A percentile compares a stretch with the other conserved stretches of the same genome.
These are phyloP conservation scores for Petunia hybrid DNA, from an alignment of 305 asterid genomes.

Conservation along the genomic window DNA sequence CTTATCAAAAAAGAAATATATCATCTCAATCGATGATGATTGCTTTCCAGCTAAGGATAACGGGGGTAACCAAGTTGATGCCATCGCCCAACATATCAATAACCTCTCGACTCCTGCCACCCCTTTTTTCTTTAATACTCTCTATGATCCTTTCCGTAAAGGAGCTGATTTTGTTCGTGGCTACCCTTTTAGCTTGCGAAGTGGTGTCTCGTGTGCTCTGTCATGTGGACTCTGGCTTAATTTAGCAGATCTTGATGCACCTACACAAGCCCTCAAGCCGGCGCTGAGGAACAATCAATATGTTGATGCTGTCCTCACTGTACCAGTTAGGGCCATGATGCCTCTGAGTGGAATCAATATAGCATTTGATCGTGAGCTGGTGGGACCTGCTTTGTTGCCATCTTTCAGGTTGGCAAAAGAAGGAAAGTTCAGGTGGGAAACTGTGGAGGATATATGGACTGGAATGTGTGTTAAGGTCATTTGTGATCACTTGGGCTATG, in stretches of 20 bases:
- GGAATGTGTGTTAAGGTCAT: conserved; percentile 90
- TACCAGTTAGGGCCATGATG: conserved; percentile 70
- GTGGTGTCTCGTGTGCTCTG: conserved; percentile 81
- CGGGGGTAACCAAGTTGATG: conserved; percentile 54
- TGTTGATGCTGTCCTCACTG: conserved; percentile 91
- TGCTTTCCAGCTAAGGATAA: conserved; percentile 75
- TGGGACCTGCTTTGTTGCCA: conserved; percentile 84
- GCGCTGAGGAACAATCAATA: conserved; percentile 63
- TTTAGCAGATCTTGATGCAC: conserved; percentile 87
- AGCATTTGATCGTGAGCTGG: conserved; percentile 67
- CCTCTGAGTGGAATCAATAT: conserved; percentile 89
- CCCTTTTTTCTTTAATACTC: conserved; percentile 92
- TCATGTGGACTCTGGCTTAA: conserved; percentile 96
- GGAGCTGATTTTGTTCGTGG: conserved; percentile 96
- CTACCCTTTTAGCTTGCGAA: conserved; percentile 89
- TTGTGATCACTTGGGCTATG: conserved; percentile 77
- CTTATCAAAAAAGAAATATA: conserved; percentile 70
- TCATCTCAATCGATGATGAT: conserved; percentile 82
- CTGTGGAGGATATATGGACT: conserved; percentile 87
- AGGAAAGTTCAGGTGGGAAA: conserved; percentile 91
- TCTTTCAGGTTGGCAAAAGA: conserved; percentile 79
- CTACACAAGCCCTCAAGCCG: conserved; percentile 88
- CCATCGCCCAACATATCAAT: conserved; percentile 68
- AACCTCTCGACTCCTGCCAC: conserved; percentile 88
- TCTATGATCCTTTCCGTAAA: conserved; percentile 80